These are phyloP conservation scores for Plasmodiophora brassicae DNA, from an alignment of 208 protist genomes.

Conservation along the genomic window DNA sequence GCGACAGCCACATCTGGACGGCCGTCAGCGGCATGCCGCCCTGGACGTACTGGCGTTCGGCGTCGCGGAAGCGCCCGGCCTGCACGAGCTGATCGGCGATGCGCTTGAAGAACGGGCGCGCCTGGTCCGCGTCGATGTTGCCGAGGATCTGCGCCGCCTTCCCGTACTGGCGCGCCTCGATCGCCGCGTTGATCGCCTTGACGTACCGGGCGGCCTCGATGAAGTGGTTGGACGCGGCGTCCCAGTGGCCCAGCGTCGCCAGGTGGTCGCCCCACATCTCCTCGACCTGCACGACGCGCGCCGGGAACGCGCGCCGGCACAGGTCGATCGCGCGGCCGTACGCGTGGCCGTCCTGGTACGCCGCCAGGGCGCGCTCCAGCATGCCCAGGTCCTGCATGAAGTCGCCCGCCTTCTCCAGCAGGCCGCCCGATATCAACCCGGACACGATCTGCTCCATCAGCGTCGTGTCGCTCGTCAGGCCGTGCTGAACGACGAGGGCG, in stretches of 20 bases:
- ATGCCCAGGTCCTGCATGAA: conserved; percentile 68
- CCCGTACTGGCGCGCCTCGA: conserved; percentile 83
- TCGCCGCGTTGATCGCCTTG: conserved; percentile 89
- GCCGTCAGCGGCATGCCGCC: conserved; percentile 69
- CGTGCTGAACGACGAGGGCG: conserved; percentile 76
- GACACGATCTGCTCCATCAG: conserved; percentile 85
- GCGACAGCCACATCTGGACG: conserved; percentile 89
- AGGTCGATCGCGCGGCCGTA: conserved; percentile 88
- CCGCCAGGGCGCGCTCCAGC: conserved; percentile 82
- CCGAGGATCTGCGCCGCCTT: conserved; percentile 53
- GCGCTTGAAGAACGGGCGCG: conserved; percentile 71
- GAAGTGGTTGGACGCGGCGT: conserved; percentile 93
- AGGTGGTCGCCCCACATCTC: conserved; percentile 91
- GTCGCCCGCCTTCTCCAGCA: background rate
- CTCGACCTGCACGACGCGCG: conserved; percentile 64
- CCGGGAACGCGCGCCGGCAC: conserved; percentile 63
- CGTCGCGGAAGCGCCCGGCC: conserved; percentile 75
- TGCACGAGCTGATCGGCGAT: conserved; percentile 89
- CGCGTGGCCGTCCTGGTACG: conserved; percentile 82
- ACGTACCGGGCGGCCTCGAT: conserved; percentile 82
- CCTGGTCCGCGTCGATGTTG: conserved; percentile 34
- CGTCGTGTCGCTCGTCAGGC: conserved; percentile 64
- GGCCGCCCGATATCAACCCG: conserved; percentile 74
- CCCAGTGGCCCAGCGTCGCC: conserved; percentile 69
- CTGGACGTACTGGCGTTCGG: conserved; percentile 86